phyloP scores from a whole-genome alignment of 2,329 filamentous ascomycete genomes.

The Lachnellula cervina region DNA sequence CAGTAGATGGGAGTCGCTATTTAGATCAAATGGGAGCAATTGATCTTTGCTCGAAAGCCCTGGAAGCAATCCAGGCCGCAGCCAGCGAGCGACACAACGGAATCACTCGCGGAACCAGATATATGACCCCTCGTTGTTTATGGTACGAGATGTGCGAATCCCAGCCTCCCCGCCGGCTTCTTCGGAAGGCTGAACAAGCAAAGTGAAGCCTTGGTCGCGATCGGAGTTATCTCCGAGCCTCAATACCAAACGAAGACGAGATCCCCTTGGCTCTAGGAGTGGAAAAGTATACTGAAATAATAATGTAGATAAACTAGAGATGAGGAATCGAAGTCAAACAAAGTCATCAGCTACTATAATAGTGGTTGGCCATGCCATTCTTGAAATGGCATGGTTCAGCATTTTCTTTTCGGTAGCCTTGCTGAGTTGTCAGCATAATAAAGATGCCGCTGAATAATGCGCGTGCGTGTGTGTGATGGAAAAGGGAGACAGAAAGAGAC shows the following conservation, averaged over 20 bases:
- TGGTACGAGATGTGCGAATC: neutral
- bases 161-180: slow-evolving; percentile 2
- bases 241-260: neutral
- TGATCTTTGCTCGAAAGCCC: neutral
- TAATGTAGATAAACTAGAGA: neutral
- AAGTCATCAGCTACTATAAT: neutral
- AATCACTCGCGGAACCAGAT: neutral
- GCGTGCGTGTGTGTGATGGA: neutral
- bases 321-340: neutral
- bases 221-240: slow-evolving; percentile 4
- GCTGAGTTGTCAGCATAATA: neutral
- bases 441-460: neutral
- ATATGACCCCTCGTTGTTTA: neutral
- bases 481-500: too few relatives aligned
- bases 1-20: neutral
- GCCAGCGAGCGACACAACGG: neutral
- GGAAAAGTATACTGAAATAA: neutral
- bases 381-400: neutral
- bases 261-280: neutral
- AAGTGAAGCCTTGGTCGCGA: neutral
- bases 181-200: slow-evolving; percentile 11
- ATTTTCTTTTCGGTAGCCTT: neutral
- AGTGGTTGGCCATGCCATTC: neutral
- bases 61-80: neutral
- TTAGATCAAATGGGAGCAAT: neutral